phyloP scores from a whole-genome alignment of 1,284 basidiomycete species.

The Apiotrichum montevideense region DNA sequence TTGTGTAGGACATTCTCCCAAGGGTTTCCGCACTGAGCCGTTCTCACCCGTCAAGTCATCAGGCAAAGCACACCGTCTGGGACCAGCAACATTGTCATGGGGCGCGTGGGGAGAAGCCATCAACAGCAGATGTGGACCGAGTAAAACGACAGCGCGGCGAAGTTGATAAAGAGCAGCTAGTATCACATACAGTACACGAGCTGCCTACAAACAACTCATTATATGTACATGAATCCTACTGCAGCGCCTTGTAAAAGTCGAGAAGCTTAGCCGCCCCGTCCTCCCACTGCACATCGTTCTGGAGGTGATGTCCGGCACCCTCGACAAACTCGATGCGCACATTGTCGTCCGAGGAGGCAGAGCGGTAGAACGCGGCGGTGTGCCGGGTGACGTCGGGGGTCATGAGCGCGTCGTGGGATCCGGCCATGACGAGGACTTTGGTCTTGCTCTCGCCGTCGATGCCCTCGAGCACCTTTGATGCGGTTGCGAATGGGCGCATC shows the following conservation, averaged over 20 bases:
- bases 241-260: neutral
- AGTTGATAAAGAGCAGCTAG: too few relatives aligned
- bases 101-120: too few relatives aligned
- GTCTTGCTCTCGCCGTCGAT: neutral
- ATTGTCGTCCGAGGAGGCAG: neutral
- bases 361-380: constrained; percentile 8
- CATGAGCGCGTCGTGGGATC: constrained; percentile 11
- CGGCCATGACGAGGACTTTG: constrained; percentile 7
- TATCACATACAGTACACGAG: too few relatives aligned
- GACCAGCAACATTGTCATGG: too few relatives aligned
- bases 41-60: too few relatives aligned
- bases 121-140: too few relatives aligned
- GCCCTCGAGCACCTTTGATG: neutral
- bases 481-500: constrained; percentile 7
- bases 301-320: constrained; percentile 12
- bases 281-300: constrained; percentile 13
- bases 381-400: constrained; percentile 6
- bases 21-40: too few relatives aligned
- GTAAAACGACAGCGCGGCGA: too few relatives aligned
- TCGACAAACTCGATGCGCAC: constrained; percentile 5
- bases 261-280: constrained; percentile 5
- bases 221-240: too few relatives aligned
- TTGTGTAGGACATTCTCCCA: too few relatives aligned
- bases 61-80: too few relatives aligned
- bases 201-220: too few relatives aligned